Evolutionary conservation across 805 yeast genomes (phyloP), one percentile per base, ranked within the genome.

Genomic region (Crinitomyces ghanaensis): DNA sequence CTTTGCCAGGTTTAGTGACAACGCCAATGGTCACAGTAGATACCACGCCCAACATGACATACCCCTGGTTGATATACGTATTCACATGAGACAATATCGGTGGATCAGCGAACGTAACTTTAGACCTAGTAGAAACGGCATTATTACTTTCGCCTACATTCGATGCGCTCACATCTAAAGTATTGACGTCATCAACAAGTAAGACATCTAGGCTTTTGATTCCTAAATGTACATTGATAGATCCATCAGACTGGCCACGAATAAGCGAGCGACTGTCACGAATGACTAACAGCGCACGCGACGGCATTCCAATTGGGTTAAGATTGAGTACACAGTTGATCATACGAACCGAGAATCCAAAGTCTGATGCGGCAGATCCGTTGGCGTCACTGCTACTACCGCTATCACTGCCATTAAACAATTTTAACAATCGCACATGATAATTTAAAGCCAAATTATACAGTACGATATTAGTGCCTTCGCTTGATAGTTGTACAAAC

Each of bases 241-340:
- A 49, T 26, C 53, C 62, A 16, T 51, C 61, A 13, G 50, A 62
- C 14, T 43, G 54, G 12, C 65, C 39, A 2, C 59, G 51, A 1
- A 76, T 33, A 30, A 72, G 79, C 4, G 70, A 54, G 27, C 57
- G 69, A 4, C 81, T 85, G 34, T 66, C 67, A 8, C 65, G 61
- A 0, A 79, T 38, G 1, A 70, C 56, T 4, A 82, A 32, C 4
- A 63, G 53, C 0, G 74, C 66, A 39, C 74, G 73, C n/a, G 78
- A 64, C 0, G 47, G 44, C 12, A 83, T 49, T 34, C 76, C 54
- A 6, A 72, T 70, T 0, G 95, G 93, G 18, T 62, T 66, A 17
- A 83, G 48, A 0, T 80, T 80, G 21, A 83, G 39, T 0, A 71
- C 61, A 37, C 77, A 68, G 38, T 79, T 79, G 8, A 65, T 49